Base-by-base conservation (phyloP, 139 green algal species). In the Chlorella sp. region DNA sequence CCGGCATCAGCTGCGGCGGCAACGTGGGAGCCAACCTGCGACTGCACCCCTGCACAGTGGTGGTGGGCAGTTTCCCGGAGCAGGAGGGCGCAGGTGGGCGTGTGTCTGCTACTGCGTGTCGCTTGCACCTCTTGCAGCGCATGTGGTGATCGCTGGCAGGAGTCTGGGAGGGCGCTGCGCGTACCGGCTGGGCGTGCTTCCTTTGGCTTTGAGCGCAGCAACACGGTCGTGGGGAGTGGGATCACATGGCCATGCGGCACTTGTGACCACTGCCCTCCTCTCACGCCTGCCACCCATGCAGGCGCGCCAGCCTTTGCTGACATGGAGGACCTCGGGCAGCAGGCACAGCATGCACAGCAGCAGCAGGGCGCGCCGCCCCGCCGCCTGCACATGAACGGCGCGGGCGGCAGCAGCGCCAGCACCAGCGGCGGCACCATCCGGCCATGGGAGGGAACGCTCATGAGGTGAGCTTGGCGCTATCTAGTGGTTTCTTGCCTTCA, bases 1-100 rank as follows among this genome's bases (percentile, higher is more conserved):
- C 85, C 48, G 89, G 87, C 34, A 80, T 96, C 36, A 80, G 32
- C 1, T 80, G 84, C 38, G 24, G 83, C 26, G 89, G 90, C 68
- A 91, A 90, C 64, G 90, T 93, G 14, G 90, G 90, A 24, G 60
- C 40, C 28, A 83, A 94, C 62, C 85, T 94, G 40, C 84, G 87
- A 17, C 70, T 96, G 76, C 93, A 95, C 84, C 92, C 90, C 48
- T 86, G 76, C 19, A 85, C 90, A 22, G 81, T 75, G 40, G 64
- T 92, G 36, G 65, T 92, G 9, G 89, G 86, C 19, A 4, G 78
- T 2, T 90, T 94, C 56, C 82, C 85, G 4, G 30, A 68, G 9
- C 67, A 48, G 17, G 13, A 43, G 26, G 41, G 9, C 28, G 38
- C n/a, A 46, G 44, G 41, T 34, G 58, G 40, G 6, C 11, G 14